Evolutionary conservation across 1,139 yeast species (phyloP), one percentile per base, ranked within the genome.

Genomic region (Spathaspora jeffriesii): DNA sequence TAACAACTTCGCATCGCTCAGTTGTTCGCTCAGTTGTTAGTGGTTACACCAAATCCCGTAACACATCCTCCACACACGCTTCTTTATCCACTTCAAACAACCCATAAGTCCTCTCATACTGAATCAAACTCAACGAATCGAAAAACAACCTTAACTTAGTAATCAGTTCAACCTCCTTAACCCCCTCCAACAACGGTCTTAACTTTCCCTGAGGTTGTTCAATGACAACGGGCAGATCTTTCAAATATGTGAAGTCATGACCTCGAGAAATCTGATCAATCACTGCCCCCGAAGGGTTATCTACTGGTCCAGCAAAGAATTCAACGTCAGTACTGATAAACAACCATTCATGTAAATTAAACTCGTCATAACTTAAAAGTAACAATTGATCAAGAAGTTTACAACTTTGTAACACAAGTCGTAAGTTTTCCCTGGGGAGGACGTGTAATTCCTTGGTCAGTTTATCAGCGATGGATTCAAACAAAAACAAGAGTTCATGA

Each of bases 271-370:
- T 74, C 52, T 69, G 70, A 55, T 82, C 88, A 31, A 79, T 66
- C 18, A 81, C 56, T 0, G 85, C 68, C 2, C 38, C 39, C 3
- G 43, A 17, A 13, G 37, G 14, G 3, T 25, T 36, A 17, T 36
- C 20, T 8, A 9, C 22, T 11, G 36, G 39, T 22, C 28, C 43
- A 25, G 20, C 10, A 55, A 76, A 78, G 28, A 82, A 83, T 53
- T 86, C 91, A 34, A 85, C 78, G 21, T 81, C 83, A 54, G 87
- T 88, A 30, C 85, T 78, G 13, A 92, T 79, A 63, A 90, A 93
- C 1, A 92, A 70, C 98, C 98, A 93, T 58, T 89, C 93, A 55
- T 81, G 76, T 54, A 87, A 65, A 57, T 84, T 85, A 64, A 93
- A 92, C 46, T 90, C 96, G 59, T 91, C 97, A 45, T 76, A 76